Evolutionary conservation across 257 asterid species (phyloP), one percentile per base, ranked within the genome.

Genomic region (Nicotiana attenuata): DNA sequence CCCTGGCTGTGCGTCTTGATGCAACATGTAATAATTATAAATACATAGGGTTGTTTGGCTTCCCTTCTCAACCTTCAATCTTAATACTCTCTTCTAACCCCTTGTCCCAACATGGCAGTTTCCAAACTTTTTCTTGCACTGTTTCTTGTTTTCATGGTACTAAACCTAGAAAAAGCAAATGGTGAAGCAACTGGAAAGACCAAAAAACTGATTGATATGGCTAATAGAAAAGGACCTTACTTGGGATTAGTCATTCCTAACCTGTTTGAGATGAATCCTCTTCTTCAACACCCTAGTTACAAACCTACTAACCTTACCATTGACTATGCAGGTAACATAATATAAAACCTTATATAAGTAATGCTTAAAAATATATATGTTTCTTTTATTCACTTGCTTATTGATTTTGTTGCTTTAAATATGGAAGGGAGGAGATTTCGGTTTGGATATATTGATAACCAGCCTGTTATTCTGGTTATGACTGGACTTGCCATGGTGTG

Each of bases 181-280:
- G 86, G 73, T 50, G 77, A 61, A 33, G 35, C 85, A 11, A 75
- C 67, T 65, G 31, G 38, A 61, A 79, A 76, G 0, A 87, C 90
- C 10, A 88, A 61, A 59, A 78, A n/a, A 53, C 47, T 80, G 64
- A 89, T 91, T 65, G 24, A 80, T 14, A 53, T 73, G 56, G 92
- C 85, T 16, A 91, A 91, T 71, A 66, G 26, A 63, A n/a, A 66
- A 5, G 93, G 93, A 2, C 92, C 93, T 82, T 91, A 85, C 84
- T 77, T 89, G 33, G 94, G 93, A 10, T 9, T 91, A 13, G 92
- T 89, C 29, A 88, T 91, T 85, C 94, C 93, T 0, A 91, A 91
- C 79, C 7, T 79, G 41, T 89, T 87, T 73, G 93, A 91, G 35
- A 75, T 89, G 90, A 87, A 81, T 13, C 94, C 94, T 83, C 88